Percentiles rank a stretch among this genome's conserved stretches.
Conservation (phyloP, 2,329 filamentous ascomycete species). For the Xylariaceae sp. region DNA sequence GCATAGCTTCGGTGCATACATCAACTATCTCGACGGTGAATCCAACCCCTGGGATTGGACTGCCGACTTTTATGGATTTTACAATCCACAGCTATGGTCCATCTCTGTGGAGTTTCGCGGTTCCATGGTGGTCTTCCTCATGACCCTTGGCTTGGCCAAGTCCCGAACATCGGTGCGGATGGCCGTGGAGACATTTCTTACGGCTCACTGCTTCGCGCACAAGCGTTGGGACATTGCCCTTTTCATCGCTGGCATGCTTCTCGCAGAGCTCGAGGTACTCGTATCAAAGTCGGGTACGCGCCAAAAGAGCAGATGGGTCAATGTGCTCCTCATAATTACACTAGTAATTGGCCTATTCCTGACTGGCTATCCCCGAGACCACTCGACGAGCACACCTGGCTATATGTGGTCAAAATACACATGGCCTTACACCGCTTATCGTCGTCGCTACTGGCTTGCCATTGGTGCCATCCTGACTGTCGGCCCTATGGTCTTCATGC, state of each 20-base stretch:
- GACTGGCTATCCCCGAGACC: constrained; percentile 28
- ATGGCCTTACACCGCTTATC: constrained; percentile 28
- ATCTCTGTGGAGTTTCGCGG: constrained; percentile 33
- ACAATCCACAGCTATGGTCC: constrained; percentile 33
- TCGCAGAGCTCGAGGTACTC: constrained; percentile 27
- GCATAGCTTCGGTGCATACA: constrained; percentile 23
- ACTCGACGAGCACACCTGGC: constrained; percentile 23
- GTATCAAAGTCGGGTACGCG: constrained; percentile 21
- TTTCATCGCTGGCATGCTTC: constrained; percentile 28
- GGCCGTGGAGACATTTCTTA: constrained; percentile 21
- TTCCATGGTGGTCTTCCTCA: constrained; percentile 32
- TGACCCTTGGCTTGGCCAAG: constrained; percentile 27
- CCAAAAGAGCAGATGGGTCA: constrained; percentile 16
- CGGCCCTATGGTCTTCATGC: constrained; percentile 25
- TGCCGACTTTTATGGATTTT: constrained; percentile 27
- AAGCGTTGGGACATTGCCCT: constrained; percentile 29
- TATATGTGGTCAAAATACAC: constrained; percentile 28
- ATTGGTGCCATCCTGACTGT: constrained; percentile 35
- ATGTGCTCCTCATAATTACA: constrained; percentile 18
- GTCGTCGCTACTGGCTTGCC: constrained; percentile 29
- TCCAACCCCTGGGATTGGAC: constrained; percentile 29
- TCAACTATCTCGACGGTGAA: constrained; percentile 29
- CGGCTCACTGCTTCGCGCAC: constrained; percentile 24
- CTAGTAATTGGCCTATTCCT: constrained; percentile 26
- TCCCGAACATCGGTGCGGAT: constrained; percentile 25